Base-by-base conservation (phyloP, 2,329 filamentous ascomycete genomes). In the Colletotrichum limetticola region DNA sequence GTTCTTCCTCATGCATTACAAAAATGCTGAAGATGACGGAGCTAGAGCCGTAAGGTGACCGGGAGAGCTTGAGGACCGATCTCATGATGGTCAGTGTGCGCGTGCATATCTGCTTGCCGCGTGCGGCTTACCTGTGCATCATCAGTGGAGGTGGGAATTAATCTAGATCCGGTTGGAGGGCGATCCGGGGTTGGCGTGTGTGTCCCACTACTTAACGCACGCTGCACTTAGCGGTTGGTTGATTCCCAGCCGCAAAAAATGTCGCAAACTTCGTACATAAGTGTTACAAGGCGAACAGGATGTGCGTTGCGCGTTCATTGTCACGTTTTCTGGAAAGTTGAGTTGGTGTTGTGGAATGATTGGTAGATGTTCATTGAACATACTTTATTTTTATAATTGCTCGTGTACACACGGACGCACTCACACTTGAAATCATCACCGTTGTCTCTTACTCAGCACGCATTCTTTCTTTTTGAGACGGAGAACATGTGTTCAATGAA, bases 21-120 rank as follows among this genome's bases (percentile, higher is more conserved):
- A 30, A 42, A 12, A 9, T 26, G 60, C 16, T 28, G 11, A 37
- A 7, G 42, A 35, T 11, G 32, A 12, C 46, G 28, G 30, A 11
- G n/a, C 24, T 14, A 55, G n/a, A 32, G 14, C 16, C 16, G 37
- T 28, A 26, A 46, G 58, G 30, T 22, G 55, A 52, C 46, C 35
- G 61, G 66, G 66, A 56, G 42, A 73, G 71, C 70, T 72, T 70
- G 49, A 72, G 70, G 32, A 28, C 32, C 61, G 70, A 66, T 46
- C 70, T 66, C 30, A 72, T 37, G 22, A 65, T 70, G 70, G 66
- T 72, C 70, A 72, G 69, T 72, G 70, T 72, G 70, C 26, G 35
- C 26, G 22, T 24, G 26, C 22, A 59, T 28, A 49, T n/a, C 42
- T 49, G 42, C 60, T 11, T 64, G 30, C 59, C 60, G 53, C 26